Base-by-base conservation (phyloP, 1,139 yeast species). In the Debaryomycetaceae sp. region DNA sequence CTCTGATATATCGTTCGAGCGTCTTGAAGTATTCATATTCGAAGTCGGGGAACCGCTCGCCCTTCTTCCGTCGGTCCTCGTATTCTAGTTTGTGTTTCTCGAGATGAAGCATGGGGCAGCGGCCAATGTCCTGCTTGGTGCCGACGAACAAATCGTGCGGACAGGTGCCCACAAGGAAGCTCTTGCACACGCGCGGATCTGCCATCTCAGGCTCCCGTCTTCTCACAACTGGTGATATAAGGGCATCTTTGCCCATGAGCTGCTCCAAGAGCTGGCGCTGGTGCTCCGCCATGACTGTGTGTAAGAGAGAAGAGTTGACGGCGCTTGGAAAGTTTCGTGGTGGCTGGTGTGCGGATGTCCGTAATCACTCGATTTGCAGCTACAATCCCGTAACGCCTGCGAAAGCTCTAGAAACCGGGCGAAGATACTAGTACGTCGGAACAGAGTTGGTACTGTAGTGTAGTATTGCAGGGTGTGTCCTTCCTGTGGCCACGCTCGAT, bases 121-220 rank as follows among this genome's bases (percentile, higher is more conserved):
- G 70, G 1, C 96, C 96, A 37, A 84, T 53, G 49, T 83, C 88
- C 49, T 83, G 85, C 53, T 86, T 88, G 11, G 96, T 84, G 4
- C 86, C 86, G 11, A 72, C 71, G 48, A 89, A 83, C 35, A 89
- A 53, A 45, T 88, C 96, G 52, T 83, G 84, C 0, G 95, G 93
- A 46, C 97, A 89, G n/a, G 75, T 73, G 1, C 94, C 96, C 5
- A 86, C 86, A 11, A 91, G 54, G 51, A 80, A 89, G 17, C 85
- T 68, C 49, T 83, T 83, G 53, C 97, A 89, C 9, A 88, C 78
- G 29, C 75, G 64, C 12, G 80, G 75, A 39, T 81, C 83, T 17
- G 76, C 66, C 45, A 88, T 57, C n/a, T 68, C 67, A 25, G 75
- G 57, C 42, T 67, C 56, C 53, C 64, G 44, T 44, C 75, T 40